Evolutionary conservation across 163 green algal genomes (phyloP), one percentile per base, ranked within the genome.

Genomic region (Prototheca cutis): DNA sequence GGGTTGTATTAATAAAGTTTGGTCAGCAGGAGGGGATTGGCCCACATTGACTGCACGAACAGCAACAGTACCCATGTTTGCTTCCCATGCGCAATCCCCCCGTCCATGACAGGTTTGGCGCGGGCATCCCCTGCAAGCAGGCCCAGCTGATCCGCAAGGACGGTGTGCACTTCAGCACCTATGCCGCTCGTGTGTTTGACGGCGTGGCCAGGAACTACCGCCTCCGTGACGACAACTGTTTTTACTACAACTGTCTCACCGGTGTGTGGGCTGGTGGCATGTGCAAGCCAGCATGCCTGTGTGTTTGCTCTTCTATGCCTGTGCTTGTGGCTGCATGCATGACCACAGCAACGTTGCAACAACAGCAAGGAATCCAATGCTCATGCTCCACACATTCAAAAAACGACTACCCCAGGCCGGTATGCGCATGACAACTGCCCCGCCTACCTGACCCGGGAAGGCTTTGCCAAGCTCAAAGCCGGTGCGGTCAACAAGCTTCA

Each of bases 181-280:
- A 77, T 60, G 65, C 89, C 15, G 83, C 78, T 0, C 80, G 86
- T 61, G 90, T 82, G 1, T 76, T 96, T 42, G 86, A 94, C 59
- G 85, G 87, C 23, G 79, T 91, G 18, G 89, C 87, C 4, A 76
- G 87, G 63, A 80, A 82, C 74, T 86, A 66, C 28, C 84, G 93
- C 78, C 55, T 97, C 71, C 71, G 77, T 53, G 84, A 77, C 36
- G 65, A 85, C 59, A 99, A 99, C 83, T 97, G 96, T 79, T 98
- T 98, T 62, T 99, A 98, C 83, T 93, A 89, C 85, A 91, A 91
- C 76, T 98, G 89, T 81, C 65, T 95, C 6, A 91, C 81, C 0
- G 91, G 90, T 57, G 51, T 36, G 55, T 2, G 32, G n/a, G n/a
- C n/a, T n/a, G n/a, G n/a, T n/a, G n/a, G n/a, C n/a, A n/a, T n/a